A percentile compares a stretch with the other conserved stretches of the same genome.
Evolutionary conservation across 805 yeast species (phyloP).

Genomic region (Yamadazyma insecticola): DNA sequence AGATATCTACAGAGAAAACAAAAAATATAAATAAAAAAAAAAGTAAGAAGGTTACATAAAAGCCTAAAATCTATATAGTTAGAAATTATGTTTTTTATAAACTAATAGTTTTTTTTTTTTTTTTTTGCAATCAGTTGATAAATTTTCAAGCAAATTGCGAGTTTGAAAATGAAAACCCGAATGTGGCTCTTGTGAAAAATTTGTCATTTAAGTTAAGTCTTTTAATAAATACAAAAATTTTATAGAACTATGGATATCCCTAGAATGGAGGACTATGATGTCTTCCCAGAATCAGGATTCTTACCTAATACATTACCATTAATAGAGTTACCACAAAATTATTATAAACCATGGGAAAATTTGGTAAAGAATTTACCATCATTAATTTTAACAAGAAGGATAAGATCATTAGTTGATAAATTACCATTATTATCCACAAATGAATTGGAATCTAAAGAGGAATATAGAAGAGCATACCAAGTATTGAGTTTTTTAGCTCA

Average conservation of each 20-base stretch:
- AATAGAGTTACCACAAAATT: constrained; percentile 50
- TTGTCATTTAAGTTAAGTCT: no score
- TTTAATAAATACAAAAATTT: no score
- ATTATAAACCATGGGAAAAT: constrained; percentile 75
- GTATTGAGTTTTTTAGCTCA: constrained; percentile 77
- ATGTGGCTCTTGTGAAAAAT: no score
- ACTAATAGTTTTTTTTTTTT: no score
- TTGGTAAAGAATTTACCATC: constrained; percentile 67
- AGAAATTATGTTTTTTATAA: no score
- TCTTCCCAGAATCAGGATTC: constrained; percentile 71
- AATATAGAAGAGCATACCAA: constrained; percentile 76
- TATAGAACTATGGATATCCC: constrained; percentile 16
- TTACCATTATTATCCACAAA: constrained; percentile 54
- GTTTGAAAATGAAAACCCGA: no score
- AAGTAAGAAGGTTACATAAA: no score
- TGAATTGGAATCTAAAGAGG: constrained; percentile 39
- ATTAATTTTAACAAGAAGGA: constrained; percentile 57
- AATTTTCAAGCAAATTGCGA: no score
- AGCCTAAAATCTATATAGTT: no score
- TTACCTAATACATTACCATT: constrained; percentile 69
- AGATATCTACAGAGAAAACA: no score
- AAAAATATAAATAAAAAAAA: no score
- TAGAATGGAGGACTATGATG: constrained; percentile 55
- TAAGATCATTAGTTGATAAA: constrained; percentile 60
- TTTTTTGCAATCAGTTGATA: no score